Percentiles rank a stretch among this genome's conserved stretches.
phyloP scores from a whole-genome alignment of 2,329 filamentous ascomycete species.

The Trichoderma lentiforme region DNA sequence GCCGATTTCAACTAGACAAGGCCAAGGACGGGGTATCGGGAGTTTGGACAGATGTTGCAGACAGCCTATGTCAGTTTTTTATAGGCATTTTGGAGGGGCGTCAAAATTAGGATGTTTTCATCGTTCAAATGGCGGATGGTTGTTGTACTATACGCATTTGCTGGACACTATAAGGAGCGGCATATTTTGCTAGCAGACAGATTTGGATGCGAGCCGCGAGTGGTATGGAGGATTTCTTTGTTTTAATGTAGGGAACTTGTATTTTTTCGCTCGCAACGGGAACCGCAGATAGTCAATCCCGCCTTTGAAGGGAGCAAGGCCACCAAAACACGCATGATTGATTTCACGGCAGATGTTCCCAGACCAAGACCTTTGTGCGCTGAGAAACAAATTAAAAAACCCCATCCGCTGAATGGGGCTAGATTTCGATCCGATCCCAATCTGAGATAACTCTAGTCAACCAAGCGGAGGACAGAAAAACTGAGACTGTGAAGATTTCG shows the following conservation, averaged over 20 bases:
- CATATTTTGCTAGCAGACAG: constrained; percentile 4
- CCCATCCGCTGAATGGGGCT: neutral
- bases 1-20: constrained; percentile 48
- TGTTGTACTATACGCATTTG: constrained; percentile 18
- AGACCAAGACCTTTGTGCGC: neutral
- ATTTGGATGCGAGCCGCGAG: constrained; percentile 13
- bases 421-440: neutral
- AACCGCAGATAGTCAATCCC: neutral
- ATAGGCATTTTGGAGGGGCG: constrained; percentile 14
- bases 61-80: neutral
- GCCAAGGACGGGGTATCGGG: neutral
- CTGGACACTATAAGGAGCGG: constrained; percentile 12
- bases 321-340: neutral
- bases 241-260: neutral
- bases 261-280: neutral
- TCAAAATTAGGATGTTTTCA: constrained; percentile 5
- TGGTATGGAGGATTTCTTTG: constrained; percentile 2
- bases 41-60: neutral
- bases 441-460: neutral
- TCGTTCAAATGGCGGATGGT: neutral
- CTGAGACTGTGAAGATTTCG: too few species aligned
- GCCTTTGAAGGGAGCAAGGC: neutral
- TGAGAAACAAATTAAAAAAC: neutral
- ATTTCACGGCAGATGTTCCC: neutral
- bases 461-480: too few species aligned